These are phyloP conservation scores for Alternaria gansuensis DNA, from an alignment of 2,329 filamentous ascomycete species.

Conservation along the genomic window DNA sequence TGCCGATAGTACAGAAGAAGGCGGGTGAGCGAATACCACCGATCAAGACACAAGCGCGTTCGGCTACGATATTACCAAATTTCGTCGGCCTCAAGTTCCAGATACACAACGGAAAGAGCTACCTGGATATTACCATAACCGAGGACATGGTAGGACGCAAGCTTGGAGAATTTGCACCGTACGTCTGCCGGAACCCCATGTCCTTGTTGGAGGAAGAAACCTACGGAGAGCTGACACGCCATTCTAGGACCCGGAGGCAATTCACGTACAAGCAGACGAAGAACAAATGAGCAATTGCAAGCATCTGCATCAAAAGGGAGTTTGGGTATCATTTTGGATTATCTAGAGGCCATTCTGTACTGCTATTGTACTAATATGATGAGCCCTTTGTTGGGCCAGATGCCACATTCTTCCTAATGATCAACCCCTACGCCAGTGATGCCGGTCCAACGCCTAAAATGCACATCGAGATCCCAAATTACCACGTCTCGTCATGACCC, in stretches of 20 bases:
- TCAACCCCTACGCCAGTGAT: conserved; percentile 32
- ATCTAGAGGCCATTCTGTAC: conserved; percentile 42
- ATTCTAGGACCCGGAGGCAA: conserved; percentile 69
- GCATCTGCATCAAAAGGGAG: conserved; percentile 43
- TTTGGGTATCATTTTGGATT: conserved; percentile 51
- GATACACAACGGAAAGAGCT: conserved; percentile 90
- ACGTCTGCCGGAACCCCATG: conserved; percentile 51
- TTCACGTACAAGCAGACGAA: conserved; percentile 76
- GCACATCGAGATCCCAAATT: conserved; percentile 21
- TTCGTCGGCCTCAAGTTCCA: conserved; percentile 91
- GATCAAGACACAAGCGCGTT: conserved; percentile 85
- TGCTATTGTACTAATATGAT: conserved; percentile 47
- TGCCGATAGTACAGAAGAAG: conserved; percentile 70
- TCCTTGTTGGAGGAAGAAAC: neutral
- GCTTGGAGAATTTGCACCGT: conserved; percentile 90
- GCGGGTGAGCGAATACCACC: conserved; percentile 71
- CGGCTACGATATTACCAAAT: conserved; percentile 88
- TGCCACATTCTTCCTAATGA: conserved; percentile 22
- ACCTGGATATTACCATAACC: conserved; percentile 82
- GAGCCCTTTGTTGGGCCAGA: conserved; percentile 25
- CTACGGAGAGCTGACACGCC: conserved; percentile 14
- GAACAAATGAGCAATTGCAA: conserved; percentile 64
- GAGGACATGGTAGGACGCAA: conserved; percentile 98
- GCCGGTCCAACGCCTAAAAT: conserved; percentile 42
- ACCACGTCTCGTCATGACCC: conserved; percentile 9